Evolutionary conservation across 352 stramenopile species (phyloP), one percentile per base, ranked within the genome.

Genomic region (Phytophthora constricta): DNA sequence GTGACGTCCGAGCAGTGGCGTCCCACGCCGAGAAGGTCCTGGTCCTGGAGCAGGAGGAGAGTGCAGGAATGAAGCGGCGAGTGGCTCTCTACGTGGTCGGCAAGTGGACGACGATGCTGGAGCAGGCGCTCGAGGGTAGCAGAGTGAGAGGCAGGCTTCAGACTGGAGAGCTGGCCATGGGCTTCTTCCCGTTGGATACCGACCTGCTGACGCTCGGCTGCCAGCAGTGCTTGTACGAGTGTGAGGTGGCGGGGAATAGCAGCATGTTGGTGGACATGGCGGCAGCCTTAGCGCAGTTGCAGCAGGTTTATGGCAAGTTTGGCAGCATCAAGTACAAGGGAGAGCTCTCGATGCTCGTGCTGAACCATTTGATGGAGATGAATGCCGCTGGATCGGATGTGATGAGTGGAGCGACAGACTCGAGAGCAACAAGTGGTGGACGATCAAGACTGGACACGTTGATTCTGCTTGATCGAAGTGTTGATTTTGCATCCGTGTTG

Each of bases 271-370:
- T 81, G 13, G 82, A 91, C 54, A 59, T 80, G 26, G 84, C 82
- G 5, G 33, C 65, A 0, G 82, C 82, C 20, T 62, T 94, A 19
- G 61, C 83, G 33, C 56, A 83, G 37, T 39, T 93, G 13, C 84
- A 94, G 51, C 62, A 80, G 14, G 26, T 83, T 5, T 91, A 89
- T 27, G 86, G 82, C 0, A 64, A 63, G 16, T 91, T 93, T 39
- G 50, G 69, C 17, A 66, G 79, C n/a, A 89, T 94, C 60, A 91
- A 94, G 58, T 90, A 89, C 73, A 94, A 94, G 54, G 86, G 86
- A 10, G 81, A 93, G 37, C 54, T 92, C 33, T 75, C 83, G 10
- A 90, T 87, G 71, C 71, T 87, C 8, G 81, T 93, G 22, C 62
- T 89, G 19, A 82, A 90, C 20, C 77, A 86, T 37, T 62, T 94